A percentile compares a stretch with the other conserved stretches of the same genome.
phyloP scores from a whole-genome alignment of 352 stramenopile genomes.

The Globisporangium mamillatum region DNA sequence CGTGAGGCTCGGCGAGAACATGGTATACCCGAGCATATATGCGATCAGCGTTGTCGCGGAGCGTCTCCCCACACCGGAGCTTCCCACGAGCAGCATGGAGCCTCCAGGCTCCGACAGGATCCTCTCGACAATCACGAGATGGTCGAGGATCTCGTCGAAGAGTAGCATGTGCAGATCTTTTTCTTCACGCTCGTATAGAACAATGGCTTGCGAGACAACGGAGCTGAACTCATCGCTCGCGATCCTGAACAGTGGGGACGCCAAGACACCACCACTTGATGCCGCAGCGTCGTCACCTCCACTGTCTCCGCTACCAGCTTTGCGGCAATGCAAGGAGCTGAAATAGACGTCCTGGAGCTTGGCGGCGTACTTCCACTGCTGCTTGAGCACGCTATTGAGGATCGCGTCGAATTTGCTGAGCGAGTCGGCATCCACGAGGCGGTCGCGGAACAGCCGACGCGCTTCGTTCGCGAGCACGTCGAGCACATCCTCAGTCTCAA shows the following conservation, averaged over 20 bases:
- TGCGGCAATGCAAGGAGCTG: slow-evolving; percentile 69
- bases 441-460: slow-evolving; percentile 86
- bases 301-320: slow-evolving; percentile 12
- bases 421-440: slow-evolving; percentile 82
- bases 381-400: slow-evolving; percentile 79
- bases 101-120: slow-evolving; percentile 84
- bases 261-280: slow-evolving; percentile 7
- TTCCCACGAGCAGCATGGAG: slow-evolving; percentile 89
- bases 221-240: slow-evolving; percentile 80
- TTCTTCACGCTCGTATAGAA: slow-evolving; percentile 95
- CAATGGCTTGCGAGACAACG: slow-evolving; percentile 85
- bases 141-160: slow-evolving; percentile 91
- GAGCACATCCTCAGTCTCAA: slow-evolving; percentile 85
- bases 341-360: slow-evolving; percentile 87
- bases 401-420: slow-evolving; percentile 83
- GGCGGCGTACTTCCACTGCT: slow-evolving; percentile 75
- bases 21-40: slow-evolving; percentile 88
- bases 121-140: slow-evolving; percentile 89
- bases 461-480: slow-evolving; percentile 92
- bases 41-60: slow-evolving; percentile 82
- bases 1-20: slow-evolving; percentile 81
- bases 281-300: background rate
- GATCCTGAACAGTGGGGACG: slow-evolving; percentile 54
- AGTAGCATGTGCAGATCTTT: slow-evolving; percentile 93
- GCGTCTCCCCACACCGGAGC: slow-evolving; percentile 84